Conservation (phyloP, 352 stramenopile species). For the Aphanomyces stellatus region DNA sequence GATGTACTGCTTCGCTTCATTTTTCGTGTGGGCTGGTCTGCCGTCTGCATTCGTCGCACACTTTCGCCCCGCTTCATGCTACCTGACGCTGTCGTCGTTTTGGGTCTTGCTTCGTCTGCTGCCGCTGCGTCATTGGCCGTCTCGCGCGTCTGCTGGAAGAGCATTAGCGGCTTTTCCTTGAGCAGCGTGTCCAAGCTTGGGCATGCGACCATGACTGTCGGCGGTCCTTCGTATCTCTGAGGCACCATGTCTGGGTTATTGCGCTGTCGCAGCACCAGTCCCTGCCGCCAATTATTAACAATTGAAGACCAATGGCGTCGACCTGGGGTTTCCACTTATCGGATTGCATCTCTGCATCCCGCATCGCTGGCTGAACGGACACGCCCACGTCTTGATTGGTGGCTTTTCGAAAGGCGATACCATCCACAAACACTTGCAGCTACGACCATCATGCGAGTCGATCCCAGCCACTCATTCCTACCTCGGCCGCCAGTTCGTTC, state of each 20-base stretch:
- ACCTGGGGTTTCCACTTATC: conserved; percentile 12
- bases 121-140: neutral
- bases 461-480: neutral
- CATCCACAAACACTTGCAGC: neutral
- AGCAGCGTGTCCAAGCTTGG: conserved; percentile 11
- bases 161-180: neutral
- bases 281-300: neutral
- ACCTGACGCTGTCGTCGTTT: neutral
- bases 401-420: neutral
- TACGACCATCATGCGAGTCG: neutral
- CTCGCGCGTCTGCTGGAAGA: neutral
- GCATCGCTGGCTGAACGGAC: neutral
- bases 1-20: too few species aligned
- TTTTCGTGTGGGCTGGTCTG: neutral
- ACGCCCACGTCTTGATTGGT: conserved; percentile 5
- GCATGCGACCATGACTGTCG: conserved; percentile 4
- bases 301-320: too few species aligned
- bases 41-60: neutral
- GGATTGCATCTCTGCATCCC: neutral
- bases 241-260: neutral
- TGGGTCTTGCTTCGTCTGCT: neutral
- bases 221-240: conserved; percentile 8
- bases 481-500: neutral
- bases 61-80: neutral
- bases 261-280: neutral